Evolutionary conservation across 2,329 filamentous ascomycete genomes (phyloP).

Genomic region (Colletotrichum kahawae): DNA sequence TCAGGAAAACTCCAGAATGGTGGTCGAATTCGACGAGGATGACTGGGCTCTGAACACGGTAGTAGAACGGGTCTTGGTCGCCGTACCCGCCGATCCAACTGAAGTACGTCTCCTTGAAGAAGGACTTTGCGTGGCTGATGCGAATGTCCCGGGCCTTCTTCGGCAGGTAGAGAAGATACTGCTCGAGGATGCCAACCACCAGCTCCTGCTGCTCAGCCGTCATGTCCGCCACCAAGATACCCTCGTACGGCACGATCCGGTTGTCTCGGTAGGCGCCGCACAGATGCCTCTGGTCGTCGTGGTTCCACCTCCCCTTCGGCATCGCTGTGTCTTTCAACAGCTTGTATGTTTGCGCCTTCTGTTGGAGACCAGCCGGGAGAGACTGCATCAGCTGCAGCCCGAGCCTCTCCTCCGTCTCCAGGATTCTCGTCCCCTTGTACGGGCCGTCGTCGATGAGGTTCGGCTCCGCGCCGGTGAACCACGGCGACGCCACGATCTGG

Average conservation of each 20-base stretch:
- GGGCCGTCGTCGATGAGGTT: conserved; percentile 73
- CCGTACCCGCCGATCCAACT: conserved; percentile 77
- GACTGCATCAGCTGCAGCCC: conserved; percentile 75
- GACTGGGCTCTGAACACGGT: conserved; percentile 77
- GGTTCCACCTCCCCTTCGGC: conserved; percentile 76
- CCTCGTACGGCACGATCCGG: conserved; percentile 76
- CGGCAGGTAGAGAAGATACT: conserved; percentile 75
- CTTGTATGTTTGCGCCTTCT: conserved; percentile 60
- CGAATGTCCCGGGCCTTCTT: conserved; percentile 55
- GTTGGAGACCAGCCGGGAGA: conserved; percentile 50
- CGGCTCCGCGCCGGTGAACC: conserved; percentile 82
- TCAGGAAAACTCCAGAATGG: conserved; percentile 79
- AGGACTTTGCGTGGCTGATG: conserved; percentile 56
- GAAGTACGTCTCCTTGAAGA: conserved; percentile 77
- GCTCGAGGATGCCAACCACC: conserved; percentile 62
- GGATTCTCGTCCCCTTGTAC: conserved; percentile 67
- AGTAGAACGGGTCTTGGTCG: conserved; percentile 76
- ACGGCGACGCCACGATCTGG: conserved; percentile 74
- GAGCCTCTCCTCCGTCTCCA: conserved; percentile 67
- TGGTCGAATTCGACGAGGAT: conserved; percentile 80
- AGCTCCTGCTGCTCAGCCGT: conserved; percentile 52
- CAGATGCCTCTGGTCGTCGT: conserved; percentile 78
- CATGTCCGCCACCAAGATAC: conserved; percentile 60
- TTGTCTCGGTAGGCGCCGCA: conserved; percentile 84
- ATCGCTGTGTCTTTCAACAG: conserved; percentile 68